Evolutionary conservation across 257 asterid species (phyloP).

Genomic region (Plantago ovata): DNA sequence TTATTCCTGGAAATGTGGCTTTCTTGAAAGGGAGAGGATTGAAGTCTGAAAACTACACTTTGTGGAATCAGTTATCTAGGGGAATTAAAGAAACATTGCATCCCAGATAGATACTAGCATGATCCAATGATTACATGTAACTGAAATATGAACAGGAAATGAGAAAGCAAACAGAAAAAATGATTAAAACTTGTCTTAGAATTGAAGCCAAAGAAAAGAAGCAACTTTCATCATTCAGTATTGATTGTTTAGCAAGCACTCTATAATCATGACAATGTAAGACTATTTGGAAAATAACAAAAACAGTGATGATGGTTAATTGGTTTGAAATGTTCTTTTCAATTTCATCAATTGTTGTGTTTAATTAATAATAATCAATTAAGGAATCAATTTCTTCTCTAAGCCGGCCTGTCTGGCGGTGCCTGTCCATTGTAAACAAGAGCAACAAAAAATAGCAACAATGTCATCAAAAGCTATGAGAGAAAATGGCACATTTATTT

Average conservation of each 20-base stretch:
- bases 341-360: not conserved
- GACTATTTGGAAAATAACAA: not conserved
- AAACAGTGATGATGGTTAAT: not conserved
- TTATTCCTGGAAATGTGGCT: not conserved
- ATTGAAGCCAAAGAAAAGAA: slow-evolving; percentile 5
- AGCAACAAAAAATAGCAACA: too few species aligned
- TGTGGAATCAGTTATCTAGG: slow-evolving; percentile 10
- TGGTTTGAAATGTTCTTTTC: not conserved
- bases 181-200: slow-evolving; percentile 2
- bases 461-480: slow-evolving; percentile 5
- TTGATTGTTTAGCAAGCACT: slow-evolving; percentile 6
- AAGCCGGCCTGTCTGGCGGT: slow-evolving; percentile 4
- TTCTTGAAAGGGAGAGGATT: slow-evolving; percentile 3
- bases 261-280: not conserved
- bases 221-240: slow-evolving; percentile 7
- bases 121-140: not conserved
- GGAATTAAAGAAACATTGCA: slow-evolving; percentile 1
- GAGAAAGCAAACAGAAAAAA: too few species aligned
- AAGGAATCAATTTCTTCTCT: not conserved
- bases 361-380: too few species aligned
- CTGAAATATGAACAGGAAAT: too few species aligned
- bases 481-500: not conserved
- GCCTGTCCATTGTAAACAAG: not conserved
- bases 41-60: not conserved
- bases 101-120: slow-evolving; percentile 18